Conservation (phyloP, 441 rosid species). For the Euphorbia corollata region DNA sequence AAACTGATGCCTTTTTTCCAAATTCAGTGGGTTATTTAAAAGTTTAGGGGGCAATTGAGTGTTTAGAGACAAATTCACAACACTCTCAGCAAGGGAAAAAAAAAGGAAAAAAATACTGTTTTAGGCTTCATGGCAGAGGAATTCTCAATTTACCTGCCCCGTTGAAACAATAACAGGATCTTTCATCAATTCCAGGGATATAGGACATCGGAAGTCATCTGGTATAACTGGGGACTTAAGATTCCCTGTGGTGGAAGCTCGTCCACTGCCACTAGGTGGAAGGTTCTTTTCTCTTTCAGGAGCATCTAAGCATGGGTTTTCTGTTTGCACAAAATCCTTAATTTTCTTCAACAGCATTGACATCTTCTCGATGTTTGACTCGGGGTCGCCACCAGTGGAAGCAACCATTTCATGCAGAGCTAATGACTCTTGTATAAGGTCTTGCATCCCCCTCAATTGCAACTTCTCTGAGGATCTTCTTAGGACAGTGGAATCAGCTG, state of each 20-base stretch:
- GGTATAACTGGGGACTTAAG: conserved; percentile 66
- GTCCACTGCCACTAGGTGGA: conserved; percentile 44
- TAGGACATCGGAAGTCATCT: conserved; percentile 92
- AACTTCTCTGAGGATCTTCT: conserved; percentile 59
- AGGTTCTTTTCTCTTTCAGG: conserved; percentile 37
- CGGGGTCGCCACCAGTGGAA: conserved; percentile 59
- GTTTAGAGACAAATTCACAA: too few species aligned
- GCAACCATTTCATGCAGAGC: conserved; percentile 85
- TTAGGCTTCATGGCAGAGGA: conserved; percentile 14
- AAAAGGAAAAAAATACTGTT: too few species aligned
- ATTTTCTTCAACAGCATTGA: conserved; percentile 65
- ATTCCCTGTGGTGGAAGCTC: conserved; percentile 45
- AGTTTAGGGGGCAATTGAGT: too few species aligned
- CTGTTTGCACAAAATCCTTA: conserved; percentile 77
- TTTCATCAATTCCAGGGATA: conserved; percentile 85
- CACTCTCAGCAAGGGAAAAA: too few species aligned
- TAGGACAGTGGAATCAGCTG: conserved; percentile 42
- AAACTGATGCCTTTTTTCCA: too few species aligned
- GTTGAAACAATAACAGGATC: conserved; percentile 97
- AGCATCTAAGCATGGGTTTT: conserved; percentile 46
- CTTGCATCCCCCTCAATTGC: conserved; percentile 58
- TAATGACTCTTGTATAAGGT: conserved; percentile 77
- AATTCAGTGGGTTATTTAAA: too few species aligned
- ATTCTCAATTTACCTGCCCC: conserved; percentile 59
- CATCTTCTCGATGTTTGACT: conserved; percentile 73